Percentiles rank a stretch among this genome's conserved stretches.
These are phyloP conservation scores for Magnolia kwangsiensis DNA, from an alignment of 164 flowering plant species.

Conservation along the genomic window DNA sequence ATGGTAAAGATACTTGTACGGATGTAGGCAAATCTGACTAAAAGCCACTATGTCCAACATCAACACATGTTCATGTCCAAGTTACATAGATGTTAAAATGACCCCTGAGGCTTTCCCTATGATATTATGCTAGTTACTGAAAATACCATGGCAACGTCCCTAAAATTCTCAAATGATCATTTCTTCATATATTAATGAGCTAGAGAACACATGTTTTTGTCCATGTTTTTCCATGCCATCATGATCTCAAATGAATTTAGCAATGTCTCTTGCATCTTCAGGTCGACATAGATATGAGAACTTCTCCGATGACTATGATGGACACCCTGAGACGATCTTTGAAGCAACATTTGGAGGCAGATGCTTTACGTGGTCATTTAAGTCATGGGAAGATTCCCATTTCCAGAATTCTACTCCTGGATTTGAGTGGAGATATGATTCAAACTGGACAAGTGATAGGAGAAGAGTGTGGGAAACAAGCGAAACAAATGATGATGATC, in stretches of 20 bases:
- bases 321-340: constrained; percentile 41
- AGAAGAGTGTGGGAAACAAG: constrained; percentile 34
- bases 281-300: constrained; percentile 38
- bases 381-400: constrained; percentile 23
- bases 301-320: constrained; percentile 39
- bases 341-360: constrained; percentile 50
- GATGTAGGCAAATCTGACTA: background rate
- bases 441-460: constrained; percentile 29
- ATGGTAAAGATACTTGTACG: background rate
- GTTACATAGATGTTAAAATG: too few relatives aligned
- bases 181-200: background rate
- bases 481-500: constrained; percentile 35
- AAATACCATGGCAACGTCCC: background rate
- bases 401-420: constrained; percentile 34
- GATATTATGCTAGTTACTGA: background rate
- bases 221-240: background rate
- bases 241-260: background rate
- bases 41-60: background rate
- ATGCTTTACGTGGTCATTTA: constrained; percentile 56
- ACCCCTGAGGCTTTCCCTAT: background rate
- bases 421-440: constrained; percentile 59
- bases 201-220: background rate
- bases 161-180: background rate
- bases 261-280: constrained; percentile 19
- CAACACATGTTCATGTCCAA: background rate